These are phyloP conservation scores for Cetraspora pellucida DNA, from an alignment of 192 early-diverging fungal species.

Conservation along the genomic window DNA sequence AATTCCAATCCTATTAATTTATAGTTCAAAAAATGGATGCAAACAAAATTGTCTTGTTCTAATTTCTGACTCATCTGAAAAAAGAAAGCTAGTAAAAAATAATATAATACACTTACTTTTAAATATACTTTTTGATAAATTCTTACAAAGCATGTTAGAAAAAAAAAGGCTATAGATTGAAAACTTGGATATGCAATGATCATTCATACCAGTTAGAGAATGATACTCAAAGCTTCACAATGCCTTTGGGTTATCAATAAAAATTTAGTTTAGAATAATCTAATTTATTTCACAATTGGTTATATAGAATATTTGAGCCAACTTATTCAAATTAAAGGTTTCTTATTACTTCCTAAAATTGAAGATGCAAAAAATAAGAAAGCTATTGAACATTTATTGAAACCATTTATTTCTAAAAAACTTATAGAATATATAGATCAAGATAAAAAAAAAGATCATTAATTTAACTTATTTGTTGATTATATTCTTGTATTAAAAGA, in stretches of 20 bases:
- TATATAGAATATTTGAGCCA: conserved; percentile 23
- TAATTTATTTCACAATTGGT: conserved; percentile 22
- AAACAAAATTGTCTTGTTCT: too few relatives aligned
- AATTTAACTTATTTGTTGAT: conserved; percentile 7
- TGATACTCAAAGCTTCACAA: conserved; percentile 18
- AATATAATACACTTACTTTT: background rate
- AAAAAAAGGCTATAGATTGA: conserved; percentile 13
- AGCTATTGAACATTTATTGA: background rate
- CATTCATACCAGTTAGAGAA: conserved; percentile 22
- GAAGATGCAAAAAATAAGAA: conserved; percentile 14
- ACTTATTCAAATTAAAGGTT: background rate
- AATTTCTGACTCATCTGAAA: too few relatives aligned
- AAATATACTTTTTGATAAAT: conserved; percentile 23
- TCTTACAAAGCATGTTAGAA: background rate
- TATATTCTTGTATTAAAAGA: background rate
- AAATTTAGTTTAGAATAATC: conserved; percentile 14
- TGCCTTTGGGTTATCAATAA: conserved; percentile 21
- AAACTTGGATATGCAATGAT: conserved; percentile 23
- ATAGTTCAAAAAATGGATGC: background rate
- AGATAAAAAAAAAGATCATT: background rate
- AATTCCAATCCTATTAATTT: background rate
- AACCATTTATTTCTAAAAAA: conserved; percentile 15
- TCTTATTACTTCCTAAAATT: conserved; percentile 16
- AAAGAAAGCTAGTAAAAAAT: too few relatives aligned
- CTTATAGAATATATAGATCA: conserved; percentile 16